Evolutionary conservation across 306 rosid genomes (phyloP), one percentile per base, ranked within the genome.

Genomic region (Prosopis cineraria): DNA sequence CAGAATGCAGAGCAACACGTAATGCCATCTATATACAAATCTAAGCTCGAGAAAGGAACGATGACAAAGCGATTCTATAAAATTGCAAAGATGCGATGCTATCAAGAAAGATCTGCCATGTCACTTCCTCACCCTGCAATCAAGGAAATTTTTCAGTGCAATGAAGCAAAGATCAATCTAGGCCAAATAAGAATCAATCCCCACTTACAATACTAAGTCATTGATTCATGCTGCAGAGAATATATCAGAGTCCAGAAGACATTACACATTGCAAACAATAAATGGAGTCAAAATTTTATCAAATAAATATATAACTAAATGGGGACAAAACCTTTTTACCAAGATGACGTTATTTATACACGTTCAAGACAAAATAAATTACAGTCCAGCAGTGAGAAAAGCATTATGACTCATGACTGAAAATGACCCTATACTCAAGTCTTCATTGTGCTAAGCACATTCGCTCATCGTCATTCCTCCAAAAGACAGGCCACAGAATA

Each of bases 41-140:
- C 5, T 47, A 78, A 68, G 45, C 16, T 55, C 50, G 37, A 39
- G 8, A 50, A 29, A 71, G 17, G 29, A 66, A 56, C 14, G 19
- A 29, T 10, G 56, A 59, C 60, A 45, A 5, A n/a, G 39, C 29
- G 56, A 22, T 68, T 59, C 45, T 62, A 11, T 80, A 76, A 75
- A 79, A 16, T 75, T 80, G 75, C 20, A 40, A 22, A 10, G 31
- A 44, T 11, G 19, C 63, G n/a, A 8, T 31, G 41, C 74, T n/a
- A n/a, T n/a, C n/a, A n/a, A n/a, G n/a, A n/a, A n/a, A n/a, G n/a
- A n/a, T n/a, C n/a, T n/a, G n/a, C n/a, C n/a, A n/a, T n/a, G 58
- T 37, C 36, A 63, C 73, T 10, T 5, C 22, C 30, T 55, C n/a
- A n/a, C 56, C 74, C 80, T 79, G 84, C 72, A 56, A 71, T 4